Base-by-base conservation (phyloP, 495 filamentous ascomycete genomes). In the Penicillium arizonense region DNA sequence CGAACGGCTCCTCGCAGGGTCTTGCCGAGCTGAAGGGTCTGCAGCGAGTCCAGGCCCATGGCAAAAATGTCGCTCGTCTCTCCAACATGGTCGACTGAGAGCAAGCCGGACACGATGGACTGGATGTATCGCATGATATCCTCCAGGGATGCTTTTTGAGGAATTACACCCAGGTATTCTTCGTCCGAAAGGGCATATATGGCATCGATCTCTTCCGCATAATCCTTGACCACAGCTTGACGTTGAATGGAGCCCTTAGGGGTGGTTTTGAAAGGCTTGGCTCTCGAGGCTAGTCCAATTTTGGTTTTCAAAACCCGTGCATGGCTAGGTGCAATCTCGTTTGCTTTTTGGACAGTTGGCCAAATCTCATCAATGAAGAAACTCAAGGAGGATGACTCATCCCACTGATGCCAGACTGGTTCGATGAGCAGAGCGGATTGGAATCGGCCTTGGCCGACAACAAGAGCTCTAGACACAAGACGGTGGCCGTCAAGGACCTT, bases 171-270 rank as follows among this genome's bases (percentile, higher is more conserved):
- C n/a, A n/a, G n/a, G n/a, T n/a, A n/a, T 39, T 39, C 3, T 4
- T n/a, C 37, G 5, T 16, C 14, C 16, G 37, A 16, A 8, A 4
- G 37, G 8, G 13, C 37, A 39, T 39, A 39, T 16, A 39, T 7
- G 2, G 5, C 13, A 39, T 39, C 37, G 20, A 39, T 39, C 3
- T 42, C 14, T 10, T 20, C 33, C 26, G 21, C 14, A 7, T 51
- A 51, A 1, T 3, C 10, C 21, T 43, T 51, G 1, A 4, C n/a
- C 20, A 51, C 35, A 20, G 7, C 32, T 28, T 38, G 48, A 23
- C 48, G 38, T 4, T 38, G 48, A 1, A 51, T n/a, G 3, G 37
- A 42, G 2, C 37, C 39, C 16, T 51, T 51, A 6, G 48, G 48
- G 10, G 48, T 42, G 12, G 42, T 21, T 12, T 23, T 9, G 34